Base-by-base conservation (phyloP, 2,329 filamentous ascomycete genomes). In the Talaromyces verruculosus region DNA sequence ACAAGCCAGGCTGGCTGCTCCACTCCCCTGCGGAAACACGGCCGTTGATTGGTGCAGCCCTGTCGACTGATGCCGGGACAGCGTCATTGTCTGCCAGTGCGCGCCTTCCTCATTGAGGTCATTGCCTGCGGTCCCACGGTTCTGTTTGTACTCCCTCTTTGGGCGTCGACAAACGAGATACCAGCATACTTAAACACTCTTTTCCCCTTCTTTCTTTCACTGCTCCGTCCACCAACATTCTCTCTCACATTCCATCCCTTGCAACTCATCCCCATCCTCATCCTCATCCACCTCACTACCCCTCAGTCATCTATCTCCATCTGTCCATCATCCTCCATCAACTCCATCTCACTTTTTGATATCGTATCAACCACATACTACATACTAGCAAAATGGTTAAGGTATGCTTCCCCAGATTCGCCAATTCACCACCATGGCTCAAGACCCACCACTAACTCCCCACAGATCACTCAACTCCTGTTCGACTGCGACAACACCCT, bases 401-500 rank as follows among this genome's bases (percentile, higher is more conserved):
- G 73, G 77, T 79, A 47, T 59, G 30, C 65, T 43, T 61, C 49
- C 43, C 59, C 58, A 8, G 19, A 47, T 62, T 43, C 35, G 47
- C n/a, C 11, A 13, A 33, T 13, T 13, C 10, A 49, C 33, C 53
- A 57, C n/a, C 25, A 71, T 71, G 77, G 72, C 75, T 68, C 72
- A 79, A 59, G 65, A 68, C 60, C 41, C 59, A 58, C 63, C n/a
- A 53, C 66, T 72, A 70, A 69, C 64, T 63, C 65, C 10, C 22
- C 59, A 22, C 41, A 88, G 84, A 89, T 91, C 80, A 91, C 84
- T 65, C 86, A 89, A 69, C 82, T 92, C 75, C 85, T 92, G 72
- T 90, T 92, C 78, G 90, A 92, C 71, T 84, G 82, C 70, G 82
- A 97, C 87, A 97, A 97, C 86, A 97, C 93, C 69, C 91, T 97